Conservation (phyloP, 805 yeast species). For the Barnettozyma wickerhamii region DNA sequence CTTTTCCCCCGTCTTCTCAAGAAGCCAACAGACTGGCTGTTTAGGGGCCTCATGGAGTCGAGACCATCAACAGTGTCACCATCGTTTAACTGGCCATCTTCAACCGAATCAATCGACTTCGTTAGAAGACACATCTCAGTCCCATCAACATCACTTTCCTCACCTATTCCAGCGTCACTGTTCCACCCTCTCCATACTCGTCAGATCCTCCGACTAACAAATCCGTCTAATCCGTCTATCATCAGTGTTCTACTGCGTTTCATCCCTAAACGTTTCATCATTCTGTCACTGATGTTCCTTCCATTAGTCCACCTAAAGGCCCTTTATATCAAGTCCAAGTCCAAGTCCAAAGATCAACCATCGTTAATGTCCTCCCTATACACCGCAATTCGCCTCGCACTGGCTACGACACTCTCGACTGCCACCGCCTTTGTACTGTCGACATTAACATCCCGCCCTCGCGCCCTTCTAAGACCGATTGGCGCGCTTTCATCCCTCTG, state of each 20-base stretch:
- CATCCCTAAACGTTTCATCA: conserved; percentile 12
- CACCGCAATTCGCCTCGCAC: no score
- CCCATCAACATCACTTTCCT: no score
- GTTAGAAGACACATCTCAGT: no score
- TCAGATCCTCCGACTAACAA: conserved; percentile 14
- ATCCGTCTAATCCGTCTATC: conserved; percentile 16
- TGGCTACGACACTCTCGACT: no score
- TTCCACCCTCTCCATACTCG: conserved; percentile 14
- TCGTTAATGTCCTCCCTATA: no score
- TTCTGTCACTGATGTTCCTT: conserved; percentile 1
- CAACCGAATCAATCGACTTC: no score
- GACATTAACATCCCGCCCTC: no score
- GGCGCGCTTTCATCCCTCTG: conserved; percentile 14
- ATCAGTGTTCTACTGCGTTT: conserved; percentile 1
- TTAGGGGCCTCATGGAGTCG: conserved; percentile 12
- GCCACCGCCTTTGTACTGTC: conserved; percentile 5
- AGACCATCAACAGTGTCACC: conserved; percentile 12
- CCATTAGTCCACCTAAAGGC: conserved; percentile 9
- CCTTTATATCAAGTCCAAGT: neutral
- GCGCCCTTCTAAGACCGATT: conserved; percentile 8
- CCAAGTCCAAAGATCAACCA: no score
- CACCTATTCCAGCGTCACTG: no score
- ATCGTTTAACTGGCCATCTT: conserved; percentile 11
- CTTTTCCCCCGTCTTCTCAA: conserved; percentile 10
- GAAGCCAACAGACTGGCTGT: conserved; percentile 4